Conservation (phyloP, 139 green algal genomes). For the Spirogloea muscicola region DNA sequence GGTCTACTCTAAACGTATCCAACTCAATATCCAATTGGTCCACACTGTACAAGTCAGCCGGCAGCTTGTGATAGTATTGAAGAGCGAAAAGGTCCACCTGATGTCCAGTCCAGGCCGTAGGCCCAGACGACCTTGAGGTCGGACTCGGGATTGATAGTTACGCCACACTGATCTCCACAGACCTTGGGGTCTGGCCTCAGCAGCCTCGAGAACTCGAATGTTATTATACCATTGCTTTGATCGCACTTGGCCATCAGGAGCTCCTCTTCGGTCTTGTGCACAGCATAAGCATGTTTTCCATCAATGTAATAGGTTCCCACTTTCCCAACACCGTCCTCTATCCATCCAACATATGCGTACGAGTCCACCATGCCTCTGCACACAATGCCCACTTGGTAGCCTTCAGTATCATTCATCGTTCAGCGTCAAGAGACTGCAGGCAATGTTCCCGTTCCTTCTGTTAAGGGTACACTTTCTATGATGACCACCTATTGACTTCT, state of each 20-base stretch:
- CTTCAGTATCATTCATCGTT: too few relatives aligned
- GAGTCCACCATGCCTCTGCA: slow-evolving; percentile 44
- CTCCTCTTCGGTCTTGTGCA: slow-evolving; percentile 9
- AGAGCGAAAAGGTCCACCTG: too few relatives aligned
- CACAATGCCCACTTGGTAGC: too few relatives aligned
- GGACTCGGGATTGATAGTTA: slow-evolving; percentile 23
- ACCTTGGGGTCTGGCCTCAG: neutral
- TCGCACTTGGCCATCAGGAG: slow-evolving; percentile 1
- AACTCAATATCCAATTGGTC: too few relatives aligned
- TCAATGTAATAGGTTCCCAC: slow-evolving; percentile 37
- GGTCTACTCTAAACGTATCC: too few relatives aligned
- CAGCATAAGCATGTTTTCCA: neutral
- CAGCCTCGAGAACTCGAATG: slow-evolving; percentile 32
- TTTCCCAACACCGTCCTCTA: slow-evolving; percentile 23
- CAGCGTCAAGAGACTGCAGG: too few relatives aligned
- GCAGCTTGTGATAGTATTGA: too few relatives aligned
- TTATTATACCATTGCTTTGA: neutral
- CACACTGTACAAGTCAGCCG: too few relatives aligned
- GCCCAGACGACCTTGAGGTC: slow-evolving; percentile 39
- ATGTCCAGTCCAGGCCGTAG: slow-evolving; percentile 21
- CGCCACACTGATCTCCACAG: slow-evolving; percentile 25
- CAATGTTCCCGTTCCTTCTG: too few relatives aligned
- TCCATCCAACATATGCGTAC: slow-evolving; percentile 35
- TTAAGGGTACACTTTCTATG: too few relatives aligned
- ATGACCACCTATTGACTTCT: too few relatives aligned